Conservation (phyloP, 192 early-diverging fungal genomes). For the Globomyces pollinis-pini region DNA sequence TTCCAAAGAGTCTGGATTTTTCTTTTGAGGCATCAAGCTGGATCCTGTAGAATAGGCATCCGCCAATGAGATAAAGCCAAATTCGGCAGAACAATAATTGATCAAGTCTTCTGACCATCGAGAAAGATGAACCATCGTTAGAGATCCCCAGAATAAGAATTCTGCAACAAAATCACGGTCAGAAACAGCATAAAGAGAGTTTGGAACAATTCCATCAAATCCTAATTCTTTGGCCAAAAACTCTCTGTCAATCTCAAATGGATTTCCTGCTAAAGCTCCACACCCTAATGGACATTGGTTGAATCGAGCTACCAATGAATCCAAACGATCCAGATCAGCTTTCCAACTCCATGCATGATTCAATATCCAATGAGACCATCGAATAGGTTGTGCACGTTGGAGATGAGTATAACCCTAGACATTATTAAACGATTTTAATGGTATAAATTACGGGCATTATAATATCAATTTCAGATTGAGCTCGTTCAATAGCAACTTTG, state of each 20-base stretch:
- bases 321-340: constrained; percentile 76
- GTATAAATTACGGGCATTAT: too few species aligned
- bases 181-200: constrained; percentile 84
- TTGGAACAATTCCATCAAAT: constrained; percentile 75
- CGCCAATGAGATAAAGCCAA: constrained; percentile 88
- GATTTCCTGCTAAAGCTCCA: constrained; percentile 94
- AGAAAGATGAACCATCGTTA: constrained; percentile 88
- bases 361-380: constrained; percentile 90
- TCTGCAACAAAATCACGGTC: constrained; percentile 98
- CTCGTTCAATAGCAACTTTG: constrained; percentile 62
- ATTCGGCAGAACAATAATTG: constrained; percentile 86
- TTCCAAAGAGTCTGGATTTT: constrained; percentile 96
- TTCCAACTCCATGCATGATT: constrained; percentile 87
- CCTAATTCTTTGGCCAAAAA: constrained; percentile 84
- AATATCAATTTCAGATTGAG: constrained; percentile 83
- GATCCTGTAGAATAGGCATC: constrained; percentile 98
- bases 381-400: constrained; percentile 95
- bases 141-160: constrained; percentile 87
- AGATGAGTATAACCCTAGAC: constrained; percentile 99
- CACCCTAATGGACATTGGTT: constrained; percentile 84
- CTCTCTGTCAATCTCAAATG: constrained; percentile 89
- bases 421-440: too few species aligned
- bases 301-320: constrained; percentile 70
- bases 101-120: constrained; percentile 93
- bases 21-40: constrained; percentile 99